These are phyloP conservation scores for Sarocladiaceae sp. DNA, from an alignment of 2,329 filamentous ascomycete genomes.

Conservation along the genomic window DNA sequence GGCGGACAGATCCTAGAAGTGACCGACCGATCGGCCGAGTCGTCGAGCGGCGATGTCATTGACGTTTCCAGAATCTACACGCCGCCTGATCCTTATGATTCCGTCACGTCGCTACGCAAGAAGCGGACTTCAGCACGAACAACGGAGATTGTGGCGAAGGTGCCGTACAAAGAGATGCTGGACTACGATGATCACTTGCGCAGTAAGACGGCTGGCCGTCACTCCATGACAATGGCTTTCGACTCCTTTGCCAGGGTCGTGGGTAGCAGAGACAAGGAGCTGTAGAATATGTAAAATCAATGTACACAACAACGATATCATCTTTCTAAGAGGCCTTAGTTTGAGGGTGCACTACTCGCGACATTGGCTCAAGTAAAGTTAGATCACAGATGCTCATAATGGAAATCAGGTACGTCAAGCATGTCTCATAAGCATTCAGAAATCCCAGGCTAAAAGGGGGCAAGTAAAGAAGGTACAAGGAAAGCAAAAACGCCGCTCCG, in stretches of 20 bases:
- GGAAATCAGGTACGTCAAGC: no score
- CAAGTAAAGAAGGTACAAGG: not conserved
- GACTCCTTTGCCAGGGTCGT: slow-evolving; percentile 51
- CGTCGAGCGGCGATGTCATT: slow-evolving; percentile 39
- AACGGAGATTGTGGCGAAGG: slow-evolving; percentile 71
- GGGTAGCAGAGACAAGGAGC: slow-evolving; percentile 45
- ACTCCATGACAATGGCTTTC: slow-evolving; percentile 53
- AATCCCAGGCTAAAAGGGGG: not conserved
- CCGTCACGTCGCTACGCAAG: slow-evolving; percentile 48
- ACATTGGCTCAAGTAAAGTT: no score
- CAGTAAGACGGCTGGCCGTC: slow-evolving; percentile 78
- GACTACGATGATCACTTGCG: slow-evolving; percentile 86
- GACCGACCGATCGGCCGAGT: slow-evolving; percentile 42
- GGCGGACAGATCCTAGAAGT: slow-evolving; percentile 71
- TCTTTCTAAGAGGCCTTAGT: no score
- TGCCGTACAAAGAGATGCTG: slow-evolving; percentile 94
- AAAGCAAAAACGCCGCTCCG: no score
- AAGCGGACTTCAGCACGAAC: slow-evolving; percentile 42
- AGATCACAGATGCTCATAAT: no score
- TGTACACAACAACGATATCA: no score
- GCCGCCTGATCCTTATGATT: slow-evolving; percentile 75
- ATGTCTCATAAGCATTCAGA: not conserved
- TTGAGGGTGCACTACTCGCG: no score
- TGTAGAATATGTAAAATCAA: slow-evolving; percentile 20
- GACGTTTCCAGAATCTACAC: slow-evolving; percentile 75